phyloP scores from a whole-genome alignment of 106 monocot genomes.

The Apostasia shenzhenica region DNA sequence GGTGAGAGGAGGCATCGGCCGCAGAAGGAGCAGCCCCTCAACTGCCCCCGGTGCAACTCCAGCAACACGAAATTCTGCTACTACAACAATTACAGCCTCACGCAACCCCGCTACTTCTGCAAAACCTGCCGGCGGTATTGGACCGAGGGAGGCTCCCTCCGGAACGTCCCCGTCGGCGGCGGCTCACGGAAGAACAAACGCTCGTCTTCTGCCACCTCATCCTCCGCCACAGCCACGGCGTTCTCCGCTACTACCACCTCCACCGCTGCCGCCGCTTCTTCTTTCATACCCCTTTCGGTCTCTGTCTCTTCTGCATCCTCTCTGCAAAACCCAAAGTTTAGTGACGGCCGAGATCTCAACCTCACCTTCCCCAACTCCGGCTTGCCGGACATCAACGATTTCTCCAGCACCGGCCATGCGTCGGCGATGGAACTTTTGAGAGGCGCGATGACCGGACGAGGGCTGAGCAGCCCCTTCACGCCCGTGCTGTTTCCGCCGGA shows the following conservation, averaged over 20 bases:
- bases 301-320: conserved; percentile 2
- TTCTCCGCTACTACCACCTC: too few species aligned
- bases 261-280: conserved; percentile 1
- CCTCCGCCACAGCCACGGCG: background rate
- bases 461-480: conserved; percentile 21
- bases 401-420: conserved; percentile 21
- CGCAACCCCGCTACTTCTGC: conserved; percentile 80
- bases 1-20: conserved; percentile 39
- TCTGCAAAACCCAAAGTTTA: conserved; percentile 31
- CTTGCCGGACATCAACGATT: conserved; percentile 14
- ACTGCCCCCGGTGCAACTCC: conserved; percentile 67
- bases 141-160: conserved; percentile 70
- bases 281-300: background rate
- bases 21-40: conserved; percentile 51
- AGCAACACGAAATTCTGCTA: conserved; percentile 81
- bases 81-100: conserved; percentile 86
- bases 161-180: conserved; percentile 70
- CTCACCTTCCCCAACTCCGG: conserved; percentile 28
- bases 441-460: conserved; percentile 27
- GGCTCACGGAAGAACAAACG: conserved; percentile 73
- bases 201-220: conserved; percentile 20
- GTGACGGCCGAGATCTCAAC: conserved; percentile 45
- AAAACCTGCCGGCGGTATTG: conserved; percentile 73
- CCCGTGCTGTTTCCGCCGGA: conserved; percentile 32
- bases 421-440: conserved; percentile 70